These are phyloP conservation scores for Penicillium egyptiacum DNA, from an alignment of 495 filamentous ascomycete genomes.

Conservation along the genomic window DNA sequence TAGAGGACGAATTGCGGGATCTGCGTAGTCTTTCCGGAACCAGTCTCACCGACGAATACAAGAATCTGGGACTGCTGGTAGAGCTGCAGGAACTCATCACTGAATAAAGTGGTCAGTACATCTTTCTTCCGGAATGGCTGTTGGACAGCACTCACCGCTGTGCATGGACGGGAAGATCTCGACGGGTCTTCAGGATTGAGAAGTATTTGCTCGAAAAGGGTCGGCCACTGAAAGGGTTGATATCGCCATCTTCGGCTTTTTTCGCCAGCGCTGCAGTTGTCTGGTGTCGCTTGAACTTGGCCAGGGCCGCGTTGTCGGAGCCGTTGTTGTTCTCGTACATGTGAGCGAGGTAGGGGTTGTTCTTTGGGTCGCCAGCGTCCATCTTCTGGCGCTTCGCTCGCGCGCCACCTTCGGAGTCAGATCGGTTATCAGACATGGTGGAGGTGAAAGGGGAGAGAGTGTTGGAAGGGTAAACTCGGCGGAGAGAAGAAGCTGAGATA, in stretches of 20 bases:
- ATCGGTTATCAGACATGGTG: conserved; percentile 45
- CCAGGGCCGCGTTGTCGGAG: conserved; percentile 52
- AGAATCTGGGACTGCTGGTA: conserved; percentile 94
- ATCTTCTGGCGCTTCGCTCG: conserved; percentile 53
- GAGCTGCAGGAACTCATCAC: conserved; percentile 87
- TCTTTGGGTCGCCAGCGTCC: conserved; percentile 53
- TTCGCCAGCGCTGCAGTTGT: conserved; percentile 76
- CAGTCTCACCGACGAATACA: conserved; percentile 98
- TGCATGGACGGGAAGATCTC: conserved; percentile 83
- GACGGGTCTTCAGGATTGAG: conserved; percentile 76
- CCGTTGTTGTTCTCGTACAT: conserved; percentile 63
- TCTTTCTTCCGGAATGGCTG: not conserved
- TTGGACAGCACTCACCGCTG: conserved; percentile 62
- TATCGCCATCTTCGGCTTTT: conserved; percentile 74
- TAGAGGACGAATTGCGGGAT: conserved; percentile 97
- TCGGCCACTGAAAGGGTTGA: conserved; percentile 79
- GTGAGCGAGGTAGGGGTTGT: conserved; percentile 90
- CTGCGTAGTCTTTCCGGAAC: conserved; percentile 98
- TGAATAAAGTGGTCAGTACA: conserved; percentile 30
- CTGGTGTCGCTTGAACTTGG: conserved; percentile 69
- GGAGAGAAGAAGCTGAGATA: conserved; percentile 13
- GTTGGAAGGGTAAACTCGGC: conserved; percentile 13
- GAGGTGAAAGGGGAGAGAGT: conserved; percentile 22
- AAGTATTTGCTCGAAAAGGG: conserved; percentile 82
- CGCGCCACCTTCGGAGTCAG: conserved; percentile 42